phyloP scores from a whole-genome alignment of 2,329 filamentous ascomycete genomes.

The Capronia epimyces region DNA sequence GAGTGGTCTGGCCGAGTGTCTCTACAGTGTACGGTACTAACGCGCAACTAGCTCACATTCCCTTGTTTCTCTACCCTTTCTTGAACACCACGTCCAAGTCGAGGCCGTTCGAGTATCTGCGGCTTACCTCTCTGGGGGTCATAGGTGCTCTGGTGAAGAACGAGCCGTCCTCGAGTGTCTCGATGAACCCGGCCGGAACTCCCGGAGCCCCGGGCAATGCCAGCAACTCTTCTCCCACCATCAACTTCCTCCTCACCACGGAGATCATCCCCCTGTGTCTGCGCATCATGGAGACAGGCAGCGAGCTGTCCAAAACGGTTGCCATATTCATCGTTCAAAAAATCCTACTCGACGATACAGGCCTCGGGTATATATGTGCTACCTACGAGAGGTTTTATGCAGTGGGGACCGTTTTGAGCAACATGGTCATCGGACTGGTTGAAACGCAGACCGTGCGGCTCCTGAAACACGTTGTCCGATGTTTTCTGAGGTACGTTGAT shows the following conservation, averaged over 20 bases:
- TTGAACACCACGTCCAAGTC: conserved; percentile 98
- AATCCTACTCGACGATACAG: conserved; percentile 93
- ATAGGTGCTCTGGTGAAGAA: conserved; percentile 98
- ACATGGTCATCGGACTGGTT: conserved; percentile 96
- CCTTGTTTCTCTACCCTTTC: conserved; percentile 95
- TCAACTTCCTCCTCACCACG: conserved; percentile 96
- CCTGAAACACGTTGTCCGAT: conserved; percentile 94
- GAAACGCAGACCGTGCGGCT: conserved; percentile 95
- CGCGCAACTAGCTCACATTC: conserved; percentile 73
- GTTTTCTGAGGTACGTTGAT: conserved; percentile 77
- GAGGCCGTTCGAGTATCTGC: conserved; percentile 92
- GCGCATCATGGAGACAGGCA: conserved; percentile 98
- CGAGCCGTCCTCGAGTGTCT: conserved; percentile 47
- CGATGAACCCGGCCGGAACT: conserved; percentile 25
- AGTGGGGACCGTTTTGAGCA: conserved; percentile 92
- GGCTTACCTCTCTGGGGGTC: conserved; percentile 89
- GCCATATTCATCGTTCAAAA: conserved; percentile 99
- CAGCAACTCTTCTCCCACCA: conserved; percentile 74
- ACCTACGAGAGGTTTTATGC: conserved; percentile 98
- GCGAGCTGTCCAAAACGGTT: conserved; percentile 96
- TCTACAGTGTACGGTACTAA: not conserved
- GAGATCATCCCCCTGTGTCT: conserved; percentile 98
- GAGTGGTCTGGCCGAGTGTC: conserved; percentile 25
- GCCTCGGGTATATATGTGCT: conserved; percentile 95
- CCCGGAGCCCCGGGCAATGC: conserved; percentile 15